Conservation (phyloP, 352 stramenopile species). For the Phytophthora pistaciae region DNA sequence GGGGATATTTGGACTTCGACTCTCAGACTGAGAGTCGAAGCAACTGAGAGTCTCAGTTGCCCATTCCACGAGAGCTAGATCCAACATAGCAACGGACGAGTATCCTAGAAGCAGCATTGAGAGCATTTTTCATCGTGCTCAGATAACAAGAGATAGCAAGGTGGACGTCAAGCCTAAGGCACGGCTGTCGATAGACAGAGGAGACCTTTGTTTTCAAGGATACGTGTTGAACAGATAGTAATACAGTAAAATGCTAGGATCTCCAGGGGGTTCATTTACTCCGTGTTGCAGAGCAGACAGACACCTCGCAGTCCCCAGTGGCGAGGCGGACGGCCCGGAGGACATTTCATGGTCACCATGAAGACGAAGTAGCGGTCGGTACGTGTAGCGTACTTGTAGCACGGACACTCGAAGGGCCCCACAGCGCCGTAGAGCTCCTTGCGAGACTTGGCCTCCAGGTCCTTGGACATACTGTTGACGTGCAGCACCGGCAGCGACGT, state of each 20-base stretch:
- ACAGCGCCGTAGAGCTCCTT: conserved; percentile 94
- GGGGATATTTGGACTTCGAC: too few species aligned
- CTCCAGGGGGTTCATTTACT: conserved; percentile 44
- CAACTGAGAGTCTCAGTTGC: too few species aligned
- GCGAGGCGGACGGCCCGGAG: conserved; percentile 87
- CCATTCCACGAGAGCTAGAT: too few species aligned
- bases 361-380: conserved; percentile 98
- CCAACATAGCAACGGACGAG: too few species aligned
- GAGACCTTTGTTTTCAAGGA: conserved; percentile 13
- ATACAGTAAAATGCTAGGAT: background rate
- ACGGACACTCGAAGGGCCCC: conserved; percentile 95
- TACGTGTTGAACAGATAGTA: conserved; percentile 25
- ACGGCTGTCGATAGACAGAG: background rate
- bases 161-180: conserved; percentile 53
- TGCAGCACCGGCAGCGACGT: conserved; percentile 95
- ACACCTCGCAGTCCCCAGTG: conserved; percentile 96
- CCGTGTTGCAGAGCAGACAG: conserved; percentile 95
- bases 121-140: too few species aligned
- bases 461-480: conserved; percentile 96
- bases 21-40: too few species aligned
- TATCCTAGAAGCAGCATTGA: too few species aligned
- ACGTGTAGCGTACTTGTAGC: conserved; percentile 97
- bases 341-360: conserved; percentile 94
- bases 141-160: conserved; percentile 5
- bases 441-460: conserved; percentile 91